Percentiles rank a stretch among this genome's conserved stretches.
phyloP scores from a whole-genome alignment of 2,329 filamentous ascomycete genomes.

The Corinectria fuckeliana region DNA sequence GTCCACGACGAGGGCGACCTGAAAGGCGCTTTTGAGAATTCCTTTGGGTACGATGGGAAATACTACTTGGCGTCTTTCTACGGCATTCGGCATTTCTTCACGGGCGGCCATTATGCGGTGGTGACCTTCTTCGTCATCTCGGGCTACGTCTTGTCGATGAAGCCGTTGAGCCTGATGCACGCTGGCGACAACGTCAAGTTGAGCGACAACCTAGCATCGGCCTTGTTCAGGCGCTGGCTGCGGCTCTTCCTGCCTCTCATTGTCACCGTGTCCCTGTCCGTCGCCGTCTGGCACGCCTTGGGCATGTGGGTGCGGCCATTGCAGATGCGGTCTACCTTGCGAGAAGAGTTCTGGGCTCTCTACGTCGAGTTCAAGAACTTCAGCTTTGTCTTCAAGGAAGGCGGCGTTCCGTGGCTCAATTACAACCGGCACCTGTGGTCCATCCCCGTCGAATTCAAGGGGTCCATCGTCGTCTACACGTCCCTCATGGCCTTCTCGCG shows the following conservation, averaged over 20 bases:
- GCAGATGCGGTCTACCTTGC: slow-evolving; percentile 48
- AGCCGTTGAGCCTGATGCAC: slow-evolving; percentile 55
- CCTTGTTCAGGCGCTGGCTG: slow-evolving; percentile 57
- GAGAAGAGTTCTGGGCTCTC: slow-evolving; percentile 57
- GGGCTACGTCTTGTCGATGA: slow-evolving; percentile 62
- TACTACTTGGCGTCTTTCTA: slow-evolving; percentile 61
- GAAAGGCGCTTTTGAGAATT: slow-evolving; percentile 56
- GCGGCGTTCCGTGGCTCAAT: slow-evolving; percentile 58
- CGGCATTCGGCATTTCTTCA: slow-evolving; percentile 64
- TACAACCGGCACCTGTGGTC: slow-evolving; percentile 68
- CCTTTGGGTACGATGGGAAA: slow-evolving; percentile 57
- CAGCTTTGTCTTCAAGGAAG: slow-evolving; percentile 68
- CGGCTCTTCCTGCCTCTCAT: slow-evolving; percentile 60
- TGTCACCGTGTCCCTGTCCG: slow-evolving; percentile 58
- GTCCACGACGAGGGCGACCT: slow-evolving; percentile 52
- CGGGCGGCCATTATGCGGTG: slow-evolving; percentile 67
- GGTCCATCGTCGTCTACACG: slow-evolving; percentile 69
- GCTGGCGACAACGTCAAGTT: slow-evolving; percentile 50
- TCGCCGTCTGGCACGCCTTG: slow-evolving; percentile 59
- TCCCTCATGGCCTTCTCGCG: slow-evolving; percentile 62
- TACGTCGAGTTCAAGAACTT: slow-evolving; percentile 70
- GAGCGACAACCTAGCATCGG: slow-evolving; percentile 53
- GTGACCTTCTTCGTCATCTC: slow-evolving; percentile 64
- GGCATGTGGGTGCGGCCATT: slow-evolving; percentile 52
- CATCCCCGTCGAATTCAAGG: slow-evolving; percentile 68